Conservation (phyloP, 495 filamentous ascomycete genomes). For the Usnea hakonensis region DNA sequence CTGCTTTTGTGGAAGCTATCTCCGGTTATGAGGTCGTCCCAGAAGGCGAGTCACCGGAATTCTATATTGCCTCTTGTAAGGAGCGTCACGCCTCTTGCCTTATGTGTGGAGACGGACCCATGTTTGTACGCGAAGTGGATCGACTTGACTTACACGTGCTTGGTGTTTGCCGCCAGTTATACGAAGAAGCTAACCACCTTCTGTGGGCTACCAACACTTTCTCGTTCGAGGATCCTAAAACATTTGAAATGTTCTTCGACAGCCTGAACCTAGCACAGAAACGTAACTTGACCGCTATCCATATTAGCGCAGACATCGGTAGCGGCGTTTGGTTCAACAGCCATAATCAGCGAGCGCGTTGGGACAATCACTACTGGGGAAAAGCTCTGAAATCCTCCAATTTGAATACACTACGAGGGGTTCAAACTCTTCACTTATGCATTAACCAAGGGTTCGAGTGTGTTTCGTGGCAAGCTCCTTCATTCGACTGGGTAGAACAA, state of each 20-base stretch:
- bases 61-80: background rate
- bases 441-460: too few relatives aligned
- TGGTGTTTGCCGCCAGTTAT: slow-evolving; percentile 4
- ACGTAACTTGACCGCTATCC: background rate
- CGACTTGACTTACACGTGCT: slow-evolving; percentile 1
- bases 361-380: too few relatives aligned
- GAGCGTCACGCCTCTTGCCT: background rate
- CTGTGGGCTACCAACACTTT: slow-evolving; percentile 15
- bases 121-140: too few relatives aligned
- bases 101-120: too few relatives aligned
- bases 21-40: background rate
- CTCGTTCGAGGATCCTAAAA: slow-evolving; percentile 2
- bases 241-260: slow-evolving; percentile 3
- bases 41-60: background rate
- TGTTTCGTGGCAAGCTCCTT: too few relatives aligned
- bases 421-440: too few relatives aligned
- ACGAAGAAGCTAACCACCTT: slow-evolving; percentile 7
- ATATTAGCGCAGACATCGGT: background rate
- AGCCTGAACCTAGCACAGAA: slow-evolving; percentile 2
- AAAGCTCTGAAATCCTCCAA: too few relatives aligned
- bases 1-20: background rate
- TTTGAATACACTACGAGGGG: too few relatives aligned
- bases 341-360: background rate
- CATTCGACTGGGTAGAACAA: too few relatives aligned
- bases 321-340: too few relatives aligned